Evolutionary conservation across 305 asterid species (phyloP).

Genomic region (Fraxinus dipetala): DNA sequence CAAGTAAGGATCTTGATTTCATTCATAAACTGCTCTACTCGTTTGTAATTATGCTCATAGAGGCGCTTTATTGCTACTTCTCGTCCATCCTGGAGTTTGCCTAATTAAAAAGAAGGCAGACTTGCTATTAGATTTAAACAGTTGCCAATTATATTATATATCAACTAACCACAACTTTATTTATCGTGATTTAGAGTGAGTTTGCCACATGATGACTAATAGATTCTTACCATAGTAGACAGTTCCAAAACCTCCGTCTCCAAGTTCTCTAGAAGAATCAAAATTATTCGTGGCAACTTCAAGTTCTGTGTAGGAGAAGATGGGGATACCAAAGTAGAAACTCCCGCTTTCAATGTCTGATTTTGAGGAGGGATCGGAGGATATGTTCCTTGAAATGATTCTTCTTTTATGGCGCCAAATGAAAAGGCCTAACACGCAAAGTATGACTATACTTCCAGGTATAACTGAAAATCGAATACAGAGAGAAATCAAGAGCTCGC

Average conservation of each 20-base stretch:
- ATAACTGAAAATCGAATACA: conserved; percentile 25
- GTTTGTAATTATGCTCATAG: conserved; percentile 27
- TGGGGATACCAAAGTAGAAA: conserved; percentile 46
- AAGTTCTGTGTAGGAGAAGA: conserved; percentile 52
- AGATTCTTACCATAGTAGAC: conserved; percentile 51
- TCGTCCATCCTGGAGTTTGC: conserved; percentile 32
- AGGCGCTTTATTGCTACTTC: conserved; percentile 38
- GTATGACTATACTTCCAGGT: conserved; percentile 20
- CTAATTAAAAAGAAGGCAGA: conserved; percentile 4
- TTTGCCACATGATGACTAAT: background rate
- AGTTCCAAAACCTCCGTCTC: conserved; percentile 68
- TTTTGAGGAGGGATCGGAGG: conserved; percentile 40
- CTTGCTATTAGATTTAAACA: background rate
- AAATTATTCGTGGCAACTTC: conserved; percentile 44
- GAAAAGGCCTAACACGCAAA: conserved; percentile 14
- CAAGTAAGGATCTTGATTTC: conserved; percentile 13
- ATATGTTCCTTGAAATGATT: conserved; percentile 34
- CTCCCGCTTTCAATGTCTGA: conserved; percentile 37
- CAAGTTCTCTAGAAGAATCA: conserved; percentile 41
- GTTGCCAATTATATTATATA: background rate
- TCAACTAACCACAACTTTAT: background rate
- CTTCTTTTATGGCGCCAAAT: conserved; percentile 35
- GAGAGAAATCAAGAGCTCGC: background rate
- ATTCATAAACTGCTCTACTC: conserved; percentile 20
- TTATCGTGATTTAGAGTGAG: background rate